A percentile compares a stretch with the other conserved stretches of the same genome.
These are phyloP conservation scores for Apiospora saccharicola DNA, from an alignment of 2,329 filamentous ascomycete genomes.

Conservation along the genomic window DNA sequence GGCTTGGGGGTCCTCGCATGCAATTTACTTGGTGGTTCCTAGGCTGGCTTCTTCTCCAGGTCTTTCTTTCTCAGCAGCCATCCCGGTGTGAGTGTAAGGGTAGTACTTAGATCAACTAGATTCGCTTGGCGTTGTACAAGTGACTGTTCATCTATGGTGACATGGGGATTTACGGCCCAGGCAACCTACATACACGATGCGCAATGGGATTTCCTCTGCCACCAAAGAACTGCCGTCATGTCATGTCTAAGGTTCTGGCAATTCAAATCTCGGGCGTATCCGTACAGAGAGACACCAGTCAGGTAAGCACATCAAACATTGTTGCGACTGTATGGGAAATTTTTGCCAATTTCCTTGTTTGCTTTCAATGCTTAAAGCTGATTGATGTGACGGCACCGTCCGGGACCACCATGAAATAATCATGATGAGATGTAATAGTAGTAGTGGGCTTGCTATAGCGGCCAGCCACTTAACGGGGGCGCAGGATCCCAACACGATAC, in stretches of 20 bases:
- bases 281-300: neutral
- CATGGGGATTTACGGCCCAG: slow-evolving; percentile 1
- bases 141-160: neutral
- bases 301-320: neutral
- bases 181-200: neutral
- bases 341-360: neutral
- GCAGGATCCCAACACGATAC: slow-evolving; percentile 9
- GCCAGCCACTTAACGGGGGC: neutral
- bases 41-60: slow-evolving; percentile 1
- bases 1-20: neutral
- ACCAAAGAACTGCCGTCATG: neutral
- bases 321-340: neutral
- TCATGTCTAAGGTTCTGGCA: neutral
- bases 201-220: neutral
- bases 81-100: neutral
- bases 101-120: slow-evolving; percentile 17
- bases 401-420: slow-evolving; percentile 12
- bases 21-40: neutral
- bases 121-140: slow-evolving; percentile 3
- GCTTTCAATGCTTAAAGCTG: neutral
- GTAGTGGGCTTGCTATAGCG: neutral
- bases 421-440: neutral
- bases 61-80: neutral
- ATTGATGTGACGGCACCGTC: neutral
- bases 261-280: neutral